phyloP scores from a whole-genome alignment of 2,329 filamentous ascomycete species.

The Metarhizium rileyi region DNA sequence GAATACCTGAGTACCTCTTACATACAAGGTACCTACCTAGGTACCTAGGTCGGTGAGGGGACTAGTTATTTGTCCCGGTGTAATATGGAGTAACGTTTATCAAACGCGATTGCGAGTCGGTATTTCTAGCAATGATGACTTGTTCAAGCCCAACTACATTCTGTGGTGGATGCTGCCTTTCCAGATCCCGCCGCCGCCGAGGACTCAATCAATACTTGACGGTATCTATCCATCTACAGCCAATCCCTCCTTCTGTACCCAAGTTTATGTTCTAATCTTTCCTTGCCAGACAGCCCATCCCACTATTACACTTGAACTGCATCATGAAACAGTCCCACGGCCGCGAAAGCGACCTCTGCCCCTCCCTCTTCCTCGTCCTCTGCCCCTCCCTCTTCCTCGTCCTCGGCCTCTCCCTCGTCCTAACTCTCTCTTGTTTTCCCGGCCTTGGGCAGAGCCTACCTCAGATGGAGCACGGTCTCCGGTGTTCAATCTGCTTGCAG shows the following conservation, averaged over 20 bases:
- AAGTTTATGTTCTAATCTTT: neutral
- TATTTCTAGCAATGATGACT: too few relatives aligned
- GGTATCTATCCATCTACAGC: too few relatives aligned
- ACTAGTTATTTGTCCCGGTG: too few relatives aligned
- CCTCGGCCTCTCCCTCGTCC: neutral
- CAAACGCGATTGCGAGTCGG: too few relatives aligned
- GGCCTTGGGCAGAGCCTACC: neutral
- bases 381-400: slow-evolving; percentile 6
- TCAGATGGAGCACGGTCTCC: neutral
- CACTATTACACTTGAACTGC: neutral
- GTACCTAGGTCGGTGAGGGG: neutral
- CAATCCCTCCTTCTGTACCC: too few relatives aligned
- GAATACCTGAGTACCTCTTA: neutral
- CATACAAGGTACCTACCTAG: neutral
- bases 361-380: slow-evolving; percentile 8
- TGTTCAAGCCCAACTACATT: too few relatives aligned
- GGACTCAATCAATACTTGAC: too few relatives aligned
- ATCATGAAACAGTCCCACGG: neutral
- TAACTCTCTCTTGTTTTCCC: neutral
- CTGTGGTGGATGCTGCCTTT: too few relatives aligned
- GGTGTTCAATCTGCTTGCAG: slow-evolving; percentile 5
- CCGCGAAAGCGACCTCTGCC: slow-evolving; percentile 12
- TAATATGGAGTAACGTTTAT: too few relatives aligned
- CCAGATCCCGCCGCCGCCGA: too few relatives aligned
- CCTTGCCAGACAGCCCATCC: neutral